Base-by-base conservation (phyloP, 805 yeast genomes). In the Hanseniaspora pseudoguilliermondii region DNA sequence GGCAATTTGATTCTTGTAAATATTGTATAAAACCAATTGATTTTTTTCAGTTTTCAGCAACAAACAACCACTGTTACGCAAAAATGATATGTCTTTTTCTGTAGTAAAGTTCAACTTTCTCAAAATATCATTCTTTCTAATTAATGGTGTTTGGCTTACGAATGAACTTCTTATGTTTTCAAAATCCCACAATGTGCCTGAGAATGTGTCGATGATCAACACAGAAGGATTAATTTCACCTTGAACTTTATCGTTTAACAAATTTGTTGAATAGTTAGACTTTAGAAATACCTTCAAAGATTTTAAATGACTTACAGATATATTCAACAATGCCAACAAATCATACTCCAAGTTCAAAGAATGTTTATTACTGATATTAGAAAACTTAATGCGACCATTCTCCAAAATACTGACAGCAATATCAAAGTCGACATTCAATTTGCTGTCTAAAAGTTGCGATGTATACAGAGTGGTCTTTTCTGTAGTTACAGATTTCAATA, bases 101-200 rank as follows among this genome's bases (percentile, higher is more conserved):
- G 39, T 18, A 15, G 6, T 34, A 1, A 15, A 32, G 32, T 39
- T 8, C 4, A 36, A 13, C 13, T 27, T 36, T 7, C 39, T 44
- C 18, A 53, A 29, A 46, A 18, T 21, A 39, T 53, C 47, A 16
- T 53, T 53, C 29, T 42, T 16, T n/a, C 3, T 25, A 15, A 21
- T 25, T 5, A 23, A 38, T 9, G 32, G 47, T 9, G n/a, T 8
- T 11, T 29, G 13, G 13, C 10, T 38, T 9, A 5, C 11, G 20
- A 53, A 38, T 3, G 50, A 44, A 16, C n/a, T 23, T 20, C 21
- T 46, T 27, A 53, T 29, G 25, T 39, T 53, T 35, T 53, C 56
- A 53, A 53, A 53, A 32, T 32, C 32, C 56, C 56, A 53, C 18
- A 53, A n/a, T 1, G 56, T 25, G 11, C 56, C 56, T 8, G 48